Percentiles rank a stretch among this genome's conserved stretches.
Conservation (phyloP, 2,329 filamentous ascomycete species). For the Ceratocystis cacaofunesta region DNA sequence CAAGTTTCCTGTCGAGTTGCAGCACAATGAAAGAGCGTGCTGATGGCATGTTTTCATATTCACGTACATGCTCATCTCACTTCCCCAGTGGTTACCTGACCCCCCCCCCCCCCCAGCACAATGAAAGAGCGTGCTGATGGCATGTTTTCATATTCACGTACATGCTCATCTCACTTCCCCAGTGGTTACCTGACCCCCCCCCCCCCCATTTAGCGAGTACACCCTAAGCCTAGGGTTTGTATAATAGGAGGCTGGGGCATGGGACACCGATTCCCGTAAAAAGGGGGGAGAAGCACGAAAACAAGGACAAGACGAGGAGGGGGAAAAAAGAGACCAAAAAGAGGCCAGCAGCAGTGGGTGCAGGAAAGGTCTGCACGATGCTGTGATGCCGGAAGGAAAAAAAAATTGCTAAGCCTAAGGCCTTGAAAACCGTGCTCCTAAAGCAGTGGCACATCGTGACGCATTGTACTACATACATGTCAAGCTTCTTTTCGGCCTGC, state of each 20-base stretch:
- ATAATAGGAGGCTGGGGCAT: background rate
- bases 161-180: no score
- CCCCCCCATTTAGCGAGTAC: no score
- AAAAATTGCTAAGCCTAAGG: background rate
- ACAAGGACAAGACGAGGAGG: background rate
- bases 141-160: no score
- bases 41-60: no score
- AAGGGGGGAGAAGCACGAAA: background rate
- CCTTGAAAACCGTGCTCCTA: background rate
- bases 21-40: background rate
- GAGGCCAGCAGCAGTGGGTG: background rate
- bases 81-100: no score
- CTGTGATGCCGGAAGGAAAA: background rate
- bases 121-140: background rate
- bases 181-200: no score
- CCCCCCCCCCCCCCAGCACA: background rate
- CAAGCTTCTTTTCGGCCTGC: background rate
- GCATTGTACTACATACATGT: conserved; percentile 3
- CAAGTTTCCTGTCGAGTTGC: background rate
- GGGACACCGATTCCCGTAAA: background rate
- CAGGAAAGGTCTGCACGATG: background rate
- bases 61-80: no score
- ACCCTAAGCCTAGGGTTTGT: background rate
- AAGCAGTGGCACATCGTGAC: background rate
- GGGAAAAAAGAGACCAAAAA: background rate